A percentile compares a stretch with the other conserved stretches of the same genome.
Evolutionary conservation across 2,329 filamentous ascomycete genomes (phyloP).

Genomic region (Westerdykella ornata): DNA sequence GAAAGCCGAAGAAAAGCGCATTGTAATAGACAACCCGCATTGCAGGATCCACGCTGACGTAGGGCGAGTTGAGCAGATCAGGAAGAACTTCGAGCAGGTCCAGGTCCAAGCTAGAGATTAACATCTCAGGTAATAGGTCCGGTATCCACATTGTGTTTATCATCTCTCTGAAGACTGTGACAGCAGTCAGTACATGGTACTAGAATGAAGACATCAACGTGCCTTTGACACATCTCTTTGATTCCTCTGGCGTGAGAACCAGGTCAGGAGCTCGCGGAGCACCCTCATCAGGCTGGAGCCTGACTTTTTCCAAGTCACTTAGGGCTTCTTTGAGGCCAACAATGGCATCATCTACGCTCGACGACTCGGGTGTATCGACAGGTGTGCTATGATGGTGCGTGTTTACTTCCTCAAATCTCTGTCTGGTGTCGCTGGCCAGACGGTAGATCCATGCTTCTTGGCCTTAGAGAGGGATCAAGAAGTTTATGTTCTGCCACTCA

Average conservation of each 20-base stretch:
- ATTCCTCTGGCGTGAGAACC: conserved; percentile 13
- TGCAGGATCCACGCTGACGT: conserved; percentile 20
- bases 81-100: conserved; percentile 18
- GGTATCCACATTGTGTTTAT: conserved; percentile 15
- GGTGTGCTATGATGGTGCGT: conserved; percentile 13
- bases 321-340: conserved; percentile 21
- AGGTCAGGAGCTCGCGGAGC: conserved; percentile 7
- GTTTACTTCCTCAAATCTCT: conserved; percentile 17
- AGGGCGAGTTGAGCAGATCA: conserved; percentile 21
- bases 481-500: conserved; percentile 4
- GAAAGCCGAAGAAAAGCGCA: conserved; percentile 21
- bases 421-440: conserved; percentile 20
- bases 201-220: not conserved
- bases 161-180: conserved; percentile 11
- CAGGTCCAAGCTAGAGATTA: conserved; percentile 10
- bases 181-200: not conserved
- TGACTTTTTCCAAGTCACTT: conserved; percentile 21
- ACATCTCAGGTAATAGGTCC: conserved; percentile 19
- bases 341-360: conserved; percentile 23
- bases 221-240: conserved; percentile 16
- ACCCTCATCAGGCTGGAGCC: conserved; percentile 13
- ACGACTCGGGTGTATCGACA: conserved; percentile 13
- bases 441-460: conserved; percentile 24
- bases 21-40: conserved; percentile 23
- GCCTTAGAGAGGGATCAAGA: conserved; percentile 1